Evolutionary conservation across 1,284 basidiomycete species (phyloP).

Genomic region (Ustilago loliicola): DNA sequence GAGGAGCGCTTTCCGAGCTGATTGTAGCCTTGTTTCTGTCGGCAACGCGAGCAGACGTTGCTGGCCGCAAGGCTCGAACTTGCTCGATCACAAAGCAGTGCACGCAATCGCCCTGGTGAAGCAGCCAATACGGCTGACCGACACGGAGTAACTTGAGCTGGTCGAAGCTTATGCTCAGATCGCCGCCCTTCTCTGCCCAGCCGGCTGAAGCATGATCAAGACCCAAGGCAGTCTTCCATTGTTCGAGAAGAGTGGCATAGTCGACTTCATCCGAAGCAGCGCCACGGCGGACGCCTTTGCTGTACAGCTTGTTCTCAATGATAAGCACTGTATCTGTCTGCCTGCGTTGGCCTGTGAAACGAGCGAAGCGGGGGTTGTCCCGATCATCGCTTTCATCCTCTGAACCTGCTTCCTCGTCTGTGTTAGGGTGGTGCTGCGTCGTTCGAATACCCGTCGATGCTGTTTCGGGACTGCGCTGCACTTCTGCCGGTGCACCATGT

Average conservation of each 20-base stretch:
- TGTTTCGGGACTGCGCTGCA: background rate
- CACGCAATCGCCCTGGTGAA: slow-evolving; percentile 49
- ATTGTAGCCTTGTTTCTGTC: background rate
- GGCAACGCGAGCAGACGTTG: slow-evolving; percentile 7
- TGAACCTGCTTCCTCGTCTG: background rate
- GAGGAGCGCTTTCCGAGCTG: slow-evolving; percentile 12
- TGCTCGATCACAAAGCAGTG: slow-evolving; percentile 47
- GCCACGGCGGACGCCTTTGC: slow-evolving; percentile 21
- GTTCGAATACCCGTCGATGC: background rate
- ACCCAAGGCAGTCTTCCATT: slow-evolving; percentile 20
- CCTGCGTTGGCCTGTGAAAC: slow-evolving; percentile 37
- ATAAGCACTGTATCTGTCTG: slow-evolving; percentile 34
- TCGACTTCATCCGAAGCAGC: slow-evolving; percentile 25
- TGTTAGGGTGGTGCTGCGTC: background rate
- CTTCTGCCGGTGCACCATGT: background rate
- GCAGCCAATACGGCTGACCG: slow-evolving; percentile 49
- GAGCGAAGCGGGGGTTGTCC: slow-evolving; percentile 13
- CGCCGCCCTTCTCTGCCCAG: slow-evolving; percentile 22
- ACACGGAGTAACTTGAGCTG: slow-evolving; percentile 25
- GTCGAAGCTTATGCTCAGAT: slow-evolving; percentile 26
- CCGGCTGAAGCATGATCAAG: background rate
- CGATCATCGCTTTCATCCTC: background rate
- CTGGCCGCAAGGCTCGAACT: slow-evolving; percentile 42
- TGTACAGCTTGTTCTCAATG: slow-evolving; percentile 43
- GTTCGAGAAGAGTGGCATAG: slow-evolving; percentile 25